Conservation (phyloP, 495 filamentous ascomycete species). For the Podospora appendiculata region DNA sequence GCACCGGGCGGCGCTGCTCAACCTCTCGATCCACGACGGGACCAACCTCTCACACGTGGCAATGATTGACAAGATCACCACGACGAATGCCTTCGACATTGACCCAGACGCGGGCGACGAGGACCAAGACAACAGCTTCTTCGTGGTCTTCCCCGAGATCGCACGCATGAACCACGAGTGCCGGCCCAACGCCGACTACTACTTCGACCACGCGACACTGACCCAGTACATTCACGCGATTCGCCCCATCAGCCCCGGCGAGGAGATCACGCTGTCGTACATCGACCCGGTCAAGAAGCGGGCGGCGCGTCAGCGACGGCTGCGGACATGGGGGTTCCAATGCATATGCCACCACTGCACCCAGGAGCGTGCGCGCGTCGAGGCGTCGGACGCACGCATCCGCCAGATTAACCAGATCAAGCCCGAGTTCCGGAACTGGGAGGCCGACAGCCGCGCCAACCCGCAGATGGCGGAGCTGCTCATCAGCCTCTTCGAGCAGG, state of each 20-base stretch:
- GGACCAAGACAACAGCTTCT: slow-evolving; percentile 16
- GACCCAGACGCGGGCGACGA: slow-evolving; percentile 15
- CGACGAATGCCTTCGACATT: slow-evolving; percentile 31
- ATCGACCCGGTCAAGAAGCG: slow-evolving; percentile 28
- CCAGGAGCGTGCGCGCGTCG: slow-evolving; percentile 7
- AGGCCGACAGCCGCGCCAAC: slow-evolving; percentile 12
- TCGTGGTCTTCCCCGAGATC: slow-evolving; percentile 25
- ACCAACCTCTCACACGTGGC: slow-evolving; percentile 4
- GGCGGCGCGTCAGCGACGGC: slow-evolving; percentile 12
- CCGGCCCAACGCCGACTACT: slow-evolving; percentile 36
- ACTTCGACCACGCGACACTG: slow-evolving; percentile 25
- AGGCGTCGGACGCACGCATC: slow-evolving; percentile 27
- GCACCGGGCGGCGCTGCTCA: slow-evolving; percentile 17
- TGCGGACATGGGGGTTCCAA: slow-evolving; percentile 32
- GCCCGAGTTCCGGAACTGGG: slow-evolving; percentile 20
- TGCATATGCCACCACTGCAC: slow-evolving; percentile 29
- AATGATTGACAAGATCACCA: slow-evolving; percentile 15
- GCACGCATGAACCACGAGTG: slow-evolving; percentile 39
- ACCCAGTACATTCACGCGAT: slow-evolving; percentile 30
- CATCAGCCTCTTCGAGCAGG: slow-evolving; percentile 28
- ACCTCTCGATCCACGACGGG: slow-evolving; percentile 21
- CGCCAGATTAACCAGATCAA: slow-evolving; percentile 20
- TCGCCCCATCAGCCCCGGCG: slow-evolving; percentile 24
- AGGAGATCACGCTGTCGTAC: slow-evolving; percentile 34
- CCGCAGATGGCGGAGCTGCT: slow-evolving; percentile 30